Base-by-base conservation (phyloP, 1,284 basidiomycete genomes). In the Coriolopsis trogii region DNA sequence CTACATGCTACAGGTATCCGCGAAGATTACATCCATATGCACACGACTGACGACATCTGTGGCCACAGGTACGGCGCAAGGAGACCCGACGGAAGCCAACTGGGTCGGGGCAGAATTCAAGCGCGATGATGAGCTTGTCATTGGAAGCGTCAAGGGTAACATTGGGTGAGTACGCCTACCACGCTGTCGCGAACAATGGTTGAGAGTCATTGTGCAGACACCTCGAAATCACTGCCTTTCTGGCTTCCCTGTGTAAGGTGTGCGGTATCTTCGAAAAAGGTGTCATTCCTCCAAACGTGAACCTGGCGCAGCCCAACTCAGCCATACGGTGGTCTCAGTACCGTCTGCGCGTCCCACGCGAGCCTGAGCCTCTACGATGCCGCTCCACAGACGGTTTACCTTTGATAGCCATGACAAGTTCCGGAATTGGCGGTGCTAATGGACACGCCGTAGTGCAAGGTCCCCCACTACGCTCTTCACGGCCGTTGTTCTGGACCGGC, bases 31-130 rank as follows among this genome's bases (percentile, higher is more conserved):
- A n/a, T n/a, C 18, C 23, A 68, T 29, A 9, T 28, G 18, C 40
- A 41, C n/a, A n/a, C 12, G 43, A 31, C n/a, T 31, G 30, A 4
- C 29, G 37, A 21, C 13, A 45, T 15, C 28, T 30, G 31, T 21
- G 15, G 31, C 12, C 24, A 12, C 12, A 71, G 74, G 74, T 2
- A 79, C 79, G 2, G 70, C 73, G 15, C 64, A 64, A 12, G 79
- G 79, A 1, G 80, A 82, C 58, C 79, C 77, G 1, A 74, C 70
- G 0, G 79, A 81, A 59, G 73, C 73, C 3, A 80, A 79, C 46
- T 74, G 73, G 66, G 74, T 75, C 6, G 78, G 76, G 1, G 63
- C 67, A 34, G 43, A 58, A 16, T 75, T 73, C 43, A 46, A 60
- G 29, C 56, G 67, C 12, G 61, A 64, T 7, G 62, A 56, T 10